Base-by-base conservation (phyloP, 2,329 filamentous ascomycete species). In the Phoma sp. region DNA sequence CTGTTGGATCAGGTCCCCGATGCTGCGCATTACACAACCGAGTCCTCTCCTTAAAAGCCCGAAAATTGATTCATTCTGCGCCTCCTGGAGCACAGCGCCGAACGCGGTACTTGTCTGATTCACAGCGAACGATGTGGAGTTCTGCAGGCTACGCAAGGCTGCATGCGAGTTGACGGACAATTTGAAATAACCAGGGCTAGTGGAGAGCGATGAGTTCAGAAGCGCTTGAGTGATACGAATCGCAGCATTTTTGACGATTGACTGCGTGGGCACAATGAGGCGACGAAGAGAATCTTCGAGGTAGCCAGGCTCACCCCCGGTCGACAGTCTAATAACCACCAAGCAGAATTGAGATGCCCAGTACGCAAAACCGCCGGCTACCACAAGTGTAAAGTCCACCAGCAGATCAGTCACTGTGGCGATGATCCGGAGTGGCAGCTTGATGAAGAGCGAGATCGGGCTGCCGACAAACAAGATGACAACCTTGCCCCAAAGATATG, bases 401-500 rank as follows among this genome's bases (percentile, higher is more conserved):
- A 92, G 74, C 39, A 96, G 81, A 66, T 92, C 92, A n/a, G 89
- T 89, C 36, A 87, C 72, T 49, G 86, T 84, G 38, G 93, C 90
- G 8, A 92, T 70, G 36, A 92, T 81, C 42, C 86, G 86, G 22
- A 96, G 78, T 4, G 93, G 86, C 11, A 91, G 83, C 71, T 85
- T 86, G 58, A 89, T 69, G 45, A 86, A 71, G 27, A 87, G 78
- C n/a, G 82, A 79, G 33, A 91, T 78, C 2, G 93, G 93, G 61
- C 92, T 91, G 10, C 90, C 91, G 23, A 93, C 72, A 44, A 93
- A 80, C 70, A 93, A 87, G 38, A 98, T 81, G 4, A 90, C 86
- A 24, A 96, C 80, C 61, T 96, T 93, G 11, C 95, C 95, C 69
- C 92, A 87, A 50, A 97, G 89, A 76, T 98, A 99, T 0, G 95